phyloP scores from a whole-genome alignment of 2,329 filamentous ascomycete species.

The Parastagonospora nodorum region DNA sequence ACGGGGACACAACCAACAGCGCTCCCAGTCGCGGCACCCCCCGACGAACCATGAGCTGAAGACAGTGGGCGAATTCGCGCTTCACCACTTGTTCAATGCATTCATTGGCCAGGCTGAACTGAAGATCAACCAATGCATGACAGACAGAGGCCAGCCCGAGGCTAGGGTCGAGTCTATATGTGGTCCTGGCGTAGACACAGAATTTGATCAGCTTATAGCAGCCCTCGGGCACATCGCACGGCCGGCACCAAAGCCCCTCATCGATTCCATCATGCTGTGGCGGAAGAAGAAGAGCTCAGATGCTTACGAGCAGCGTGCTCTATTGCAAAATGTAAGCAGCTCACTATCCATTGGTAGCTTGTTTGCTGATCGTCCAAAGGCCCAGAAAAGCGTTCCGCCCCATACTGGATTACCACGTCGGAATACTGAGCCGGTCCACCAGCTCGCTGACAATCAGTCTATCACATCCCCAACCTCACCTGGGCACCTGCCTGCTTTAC shows the following conservation, averaged over 20 bases:
- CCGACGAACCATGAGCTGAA: slow-evolving; percentile 75
- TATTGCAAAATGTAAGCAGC: slow-evolving; percentile 36
- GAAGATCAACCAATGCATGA: slow-evolving; percentile 88
- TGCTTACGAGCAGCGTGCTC: slow-evolving; percentile 54
- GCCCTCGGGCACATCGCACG: slow-evolving; percentile 94
- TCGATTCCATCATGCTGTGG: slow-evolving; percentile 98
- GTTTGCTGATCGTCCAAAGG: slow-evolving; percentile 29
- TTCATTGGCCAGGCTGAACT: slow-evolving; percentile 97
- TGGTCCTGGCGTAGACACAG: slow-evolving; percentile 82
- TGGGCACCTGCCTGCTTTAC: slow-evolving; percentile 52
- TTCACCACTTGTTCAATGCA: slow-evolving; percentile 96
- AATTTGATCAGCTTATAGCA: slow-evolving; percentile 91
- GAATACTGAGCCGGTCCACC: slow-evolving; percentile 43
- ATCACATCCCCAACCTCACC: slow-evolving; percentile 32
- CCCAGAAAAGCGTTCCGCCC: slow-evolving; percentile 34
- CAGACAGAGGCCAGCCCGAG: slow-evolving; percentile 77
- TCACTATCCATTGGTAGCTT: neutral
- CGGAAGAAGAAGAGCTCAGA: slow-evolving; percentile 93
- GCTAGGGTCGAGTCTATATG: slow-evolving; percentile 88
- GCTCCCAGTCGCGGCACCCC: slow-evolving; percentile 69
- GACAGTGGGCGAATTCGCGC: slow-evolving; percentile 95
- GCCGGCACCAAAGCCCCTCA: slow-evolving; percentile 90
- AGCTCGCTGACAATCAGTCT: slow-evolving; percentile 27
- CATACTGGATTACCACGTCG: slow-evolving; percentile 39
- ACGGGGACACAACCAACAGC: slow-evolving; percentile 78